Base-by-base conservation (phyloP, 148 eudicot genomes). In the Fagopyrum tataricum region DNA sequence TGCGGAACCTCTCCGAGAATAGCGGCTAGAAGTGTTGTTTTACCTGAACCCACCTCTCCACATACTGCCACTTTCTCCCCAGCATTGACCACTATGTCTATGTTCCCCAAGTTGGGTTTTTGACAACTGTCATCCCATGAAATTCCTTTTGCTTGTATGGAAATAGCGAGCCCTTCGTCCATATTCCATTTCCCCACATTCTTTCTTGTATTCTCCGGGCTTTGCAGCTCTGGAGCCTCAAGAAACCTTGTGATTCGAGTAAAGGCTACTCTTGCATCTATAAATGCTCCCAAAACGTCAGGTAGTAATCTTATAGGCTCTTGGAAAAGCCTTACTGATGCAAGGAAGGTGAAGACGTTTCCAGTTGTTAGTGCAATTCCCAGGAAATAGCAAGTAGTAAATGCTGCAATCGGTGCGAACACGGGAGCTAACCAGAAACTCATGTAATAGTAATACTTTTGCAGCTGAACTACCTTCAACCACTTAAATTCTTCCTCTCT, bases 1-100 rank as follows among this genome's bases (percentile, higher is more conserved):
- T 74, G 26, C 9, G 88, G 87, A 72, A 89, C 84, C 75, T 89
- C 93, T 58, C 89, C 89, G 40, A 87, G 87, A 71, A 89, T 83
- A 37, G 89, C 66, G 3, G 88, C 85, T 72, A 89, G 47, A n/a
- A 89, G 82, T 40, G 85, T 87, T 7, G 93, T 81, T 79, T 89
- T 89, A 12, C 93, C 93, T 0, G 90, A 74, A n/a, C 93, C 93
- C 74, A 89, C 89, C 70, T 78, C 85, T 37, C 93, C 93, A 82
- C 93, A 89, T 17, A 89, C 61, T 3, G 93, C 93, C 39, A 87
- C 80, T 66, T 82, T 84, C 70, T 82, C 77, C 48, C 89, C 89
- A 39, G 42, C 71, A 74, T 72, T 64, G 31, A 85, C 80, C 18
- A 37, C 71, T 67, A 89, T 56, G 31, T 81, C 79, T 43, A 87